Evolutionary conservation across 768 basidiomycete species (phyloP).

Genomic region (Collybia nuda): DNA sequence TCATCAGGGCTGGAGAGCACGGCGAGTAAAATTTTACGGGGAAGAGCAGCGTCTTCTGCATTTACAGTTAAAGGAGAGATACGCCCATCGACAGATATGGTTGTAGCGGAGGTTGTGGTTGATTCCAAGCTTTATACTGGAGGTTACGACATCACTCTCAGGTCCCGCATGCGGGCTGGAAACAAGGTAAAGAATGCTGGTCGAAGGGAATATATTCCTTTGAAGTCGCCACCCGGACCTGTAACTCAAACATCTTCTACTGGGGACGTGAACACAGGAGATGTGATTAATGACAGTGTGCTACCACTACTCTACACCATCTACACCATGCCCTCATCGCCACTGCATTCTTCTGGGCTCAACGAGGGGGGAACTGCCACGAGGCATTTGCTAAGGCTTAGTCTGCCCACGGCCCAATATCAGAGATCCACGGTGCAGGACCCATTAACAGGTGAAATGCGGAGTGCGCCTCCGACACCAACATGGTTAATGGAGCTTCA

Average conservation of each 20-base stretch:
- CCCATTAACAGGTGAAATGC: conserved; percentile 74
- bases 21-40: conserved; percentile 19
- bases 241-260: background rate
- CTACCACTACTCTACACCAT: conserved; percentile 62
- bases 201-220: conserved; percentile 30
- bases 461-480: conserved; percentile 60
- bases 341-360: conserved; percentile 72
- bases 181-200: conserved; percentile 20
- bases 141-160: conserved; percentile 62
- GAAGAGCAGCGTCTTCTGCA: conserved; percentile 51
- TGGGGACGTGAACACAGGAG: conserved; percentile 9
- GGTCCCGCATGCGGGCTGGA: conserved; percentile 41
- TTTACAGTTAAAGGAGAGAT: conserved; percentile 66
- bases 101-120: conserved; percentile 77
- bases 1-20: conserved; percentile 12
- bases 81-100: conserved; percentile 60
- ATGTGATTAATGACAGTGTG: conserved; percentile 17
- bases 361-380: conserved; percentile 47
- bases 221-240: conserved; percentile 9
- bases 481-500: conserved; percentile 71
- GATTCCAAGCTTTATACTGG: conserved; percentile 79
- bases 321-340: conserved; percentile 79
- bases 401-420: conserved; percentile 81
- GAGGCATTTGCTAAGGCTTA: conserved; percentile 76
- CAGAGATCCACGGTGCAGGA: conserved; percentile 75